These are phyloP conservation scores for Suhomyces canberraensis DNA, from an alignment of 805 yeast species.

Conservation along the genomic window DNA sequence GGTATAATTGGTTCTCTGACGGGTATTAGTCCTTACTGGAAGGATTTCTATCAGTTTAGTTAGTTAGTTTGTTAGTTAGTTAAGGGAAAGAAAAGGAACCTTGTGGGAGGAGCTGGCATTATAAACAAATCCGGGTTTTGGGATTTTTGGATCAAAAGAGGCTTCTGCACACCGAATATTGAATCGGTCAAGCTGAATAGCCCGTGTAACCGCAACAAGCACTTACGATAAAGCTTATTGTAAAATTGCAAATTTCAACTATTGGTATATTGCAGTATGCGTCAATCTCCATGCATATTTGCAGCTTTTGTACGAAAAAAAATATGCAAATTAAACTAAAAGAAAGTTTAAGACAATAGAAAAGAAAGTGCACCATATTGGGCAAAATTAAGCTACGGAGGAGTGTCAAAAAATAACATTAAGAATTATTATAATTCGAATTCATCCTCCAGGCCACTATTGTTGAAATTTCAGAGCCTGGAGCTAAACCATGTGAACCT, in stretches of 20 bases:
- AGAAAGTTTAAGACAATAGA: neutral
- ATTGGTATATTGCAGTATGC: neutral
- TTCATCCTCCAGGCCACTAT: too few relatives aligned
- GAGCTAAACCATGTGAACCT: too few relatives aligned
- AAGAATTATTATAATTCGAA: too few relatives aligned
- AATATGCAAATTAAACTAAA: too few relatives aligned
- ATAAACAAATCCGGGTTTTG: constrained; percentile 3
- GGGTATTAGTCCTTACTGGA: constrained; percentile 1
- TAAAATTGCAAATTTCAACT: constrained; percentile 3
- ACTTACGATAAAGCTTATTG: neutral
- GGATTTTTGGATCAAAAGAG: constrained; percentile 1
- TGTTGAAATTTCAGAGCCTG: too few relatives aligned
- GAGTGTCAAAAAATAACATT: too few relatives aligned
- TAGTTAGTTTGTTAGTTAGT: constrained; percentile 2
- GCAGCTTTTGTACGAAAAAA: neutral
- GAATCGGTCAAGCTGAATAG: neutral
- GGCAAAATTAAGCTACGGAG: neutral
- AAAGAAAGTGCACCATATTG: neutral
- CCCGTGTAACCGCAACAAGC: neutral
- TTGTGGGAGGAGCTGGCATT: constrained; percentile 1
- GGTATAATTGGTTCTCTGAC: neutral
- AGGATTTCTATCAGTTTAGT: neutral
- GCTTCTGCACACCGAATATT: neutral
- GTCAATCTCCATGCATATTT: neutral
- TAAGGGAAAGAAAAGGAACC: neutral